Percentiles rank a stretch among this genome's conserved stretches.
These are phyloP conservation scores for Fusarium marasasianum DNA, from an alignment of 2,329 filamentous ascomycete genomes.

Conservation along the genomic window DNA sequence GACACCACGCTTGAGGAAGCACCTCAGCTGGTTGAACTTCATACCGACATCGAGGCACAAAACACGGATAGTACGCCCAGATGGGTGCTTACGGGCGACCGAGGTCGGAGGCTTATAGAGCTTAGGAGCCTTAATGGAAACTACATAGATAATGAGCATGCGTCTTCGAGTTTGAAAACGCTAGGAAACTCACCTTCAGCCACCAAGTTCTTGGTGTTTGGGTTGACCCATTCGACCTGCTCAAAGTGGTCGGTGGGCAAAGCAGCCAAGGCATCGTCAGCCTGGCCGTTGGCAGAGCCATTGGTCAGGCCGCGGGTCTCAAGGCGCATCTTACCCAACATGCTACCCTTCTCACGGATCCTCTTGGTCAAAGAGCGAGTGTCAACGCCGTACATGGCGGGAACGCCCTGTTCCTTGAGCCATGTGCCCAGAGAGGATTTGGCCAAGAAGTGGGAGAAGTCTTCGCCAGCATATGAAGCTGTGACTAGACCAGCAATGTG, in stretches of 20 bases:
- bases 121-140: conserved; percentile 87
- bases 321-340: conserved; percentile 90
- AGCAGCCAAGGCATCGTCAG: conserved; percentile 32
- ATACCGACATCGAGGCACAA: conserved; percentile 96
- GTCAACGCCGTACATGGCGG: conserved; percentile 94
- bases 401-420: conserved; percentile 95
- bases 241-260: conserved; percentile 69
- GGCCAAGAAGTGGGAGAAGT: conserved; percentile 94
- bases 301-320: conserved; percentile 62
- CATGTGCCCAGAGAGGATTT: conserved; percentile 90
- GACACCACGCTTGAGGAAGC: conserved; percentile 88
- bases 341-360: conserved; percentile 92
- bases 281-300: conserved; percentile 51
- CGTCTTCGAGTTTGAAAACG: conserved; percentile 26
- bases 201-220: conserved; percentile 92
- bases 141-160: conserved; percentile 64
- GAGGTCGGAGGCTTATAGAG: conserved; percentile 81
- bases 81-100: conserved; percentile 83
- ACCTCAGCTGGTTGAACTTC: conserved; percentile 98
- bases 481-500: conserved; percentile 93
- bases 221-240: conserved; percentile 86
- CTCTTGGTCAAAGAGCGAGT: conserved; percentile 93
- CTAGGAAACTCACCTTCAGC: conserved; percentile 79
- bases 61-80: conserved; percentile 85
- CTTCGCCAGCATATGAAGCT: conserved; percentile 91